These are phyloP conservation scores for Rubroshorea leprosula DNA, from an alignment of 345 rosid species.

Conservation along the genomic window DNA sequence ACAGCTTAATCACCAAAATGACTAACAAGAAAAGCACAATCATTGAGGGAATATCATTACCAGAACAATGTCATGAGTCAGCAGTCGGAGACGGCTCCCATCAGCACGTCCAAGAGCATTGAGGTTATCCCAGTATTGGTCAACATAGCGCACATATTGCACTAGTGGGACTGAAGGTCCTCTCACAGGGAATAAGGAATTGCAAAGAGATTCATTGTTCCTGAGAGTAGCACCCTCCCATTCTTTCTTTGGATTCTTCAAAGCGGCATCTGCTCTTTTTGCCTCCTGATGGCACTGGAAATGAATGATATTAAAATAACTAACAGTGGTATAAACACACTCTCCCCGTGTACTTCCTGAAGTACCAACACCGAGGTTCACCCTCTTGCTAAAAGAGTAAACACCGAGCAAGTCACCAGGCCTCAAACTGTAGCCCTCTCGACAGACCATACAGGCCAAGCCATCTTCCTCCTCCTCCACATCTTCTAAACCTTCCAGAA, in stretches of 20 bases:
- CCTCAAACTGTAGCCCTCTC: constrained; percentile 94
- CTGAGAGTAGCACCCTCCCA: constrained; percentile 98
- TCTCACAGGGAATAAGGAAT: constrained; percentile 86
- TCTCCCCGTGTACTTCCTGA: constrained; percentile 96
- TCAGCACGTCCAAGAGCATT: constrained; percentile 92
- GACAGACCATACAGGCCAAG: constrained; percentile 95
- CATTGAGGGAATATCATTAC: constrained; percentile 29
- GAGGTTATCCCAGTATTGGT: constrained; percentile 95
- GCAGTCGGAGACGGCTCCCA: constrained; percentile 81
- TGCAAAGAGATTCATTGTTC: constrained; percentile 96
- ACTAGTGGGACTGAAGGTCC: constrained; percentile 77
- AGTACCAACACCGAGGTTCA: constrained; percentile 83
- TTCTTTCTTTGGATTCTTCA: constrained; percentile 96
- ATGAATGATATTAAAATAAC: constrained; percentile 89
- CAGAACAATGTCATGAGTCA: constrained; percentile 95
- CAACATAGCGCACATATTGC: constrained; percentile 80
- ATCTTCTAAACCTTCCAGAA: constrained; percentile 92
- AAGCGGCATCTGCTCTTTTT: constrained; percentile 94
- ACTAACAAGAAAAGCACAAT: neutral
- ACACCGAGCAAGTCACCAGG: constrained; percentile 88
- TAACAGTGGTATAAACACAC: constrained; percentile 95
- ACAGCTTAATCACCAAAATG: neutral
- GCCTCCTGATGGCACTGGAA: constrained; percentile 99
- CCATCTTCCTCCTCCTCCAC: constrained; percentile 98
- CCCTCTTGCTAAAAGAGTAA: constrained; percentile 87